phyloP scores from a whole-genome alignment of 1,284 basidiomycete species.

The Ustilago nuda region DNA sequence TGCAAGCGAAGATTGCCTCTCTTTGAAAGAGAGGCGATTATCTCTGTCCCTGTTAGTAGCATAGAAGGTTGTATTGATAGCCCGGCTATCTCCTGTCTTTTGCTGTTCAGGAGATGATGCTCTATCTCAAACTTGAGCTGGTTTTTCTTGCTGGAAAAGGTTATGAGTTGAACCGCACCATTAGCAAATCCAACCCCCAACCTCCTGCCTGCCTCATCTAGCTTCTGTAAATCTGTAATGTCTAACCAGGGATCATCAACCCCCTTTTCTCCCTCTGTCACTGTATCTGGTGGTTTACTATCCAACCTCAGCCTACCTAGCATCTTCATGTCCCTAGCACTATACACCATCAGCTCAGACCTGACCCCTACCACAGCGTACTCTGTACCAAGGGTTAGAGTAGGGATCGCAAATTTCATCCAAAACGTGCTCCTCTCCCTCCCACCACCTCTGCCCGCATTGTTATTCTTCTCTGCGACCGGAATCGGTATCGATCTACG shows the following conservation, averaged over 20 bases:
- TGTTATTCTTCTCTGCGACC: not conserved
- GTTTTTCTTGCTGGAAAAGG: not conserved
- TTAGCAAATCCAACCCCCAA: constrained; percentile 37
- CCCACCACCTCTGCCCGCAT: not conserved
- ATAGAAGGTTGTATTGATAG: constrained; percentile 7
- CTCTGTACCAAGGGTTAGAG: constrained; percentile 9
- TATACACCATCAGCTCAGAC: constrained; percentile 23
- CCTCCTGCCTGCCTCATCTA: constrained; percentile 6
- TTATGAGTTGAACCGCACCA: constrained; percentile 23
- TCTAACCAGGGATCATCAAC: constrained; percentile 42
- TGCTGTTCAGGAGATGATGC: not conserved
- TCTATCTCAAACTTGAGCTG: not conserved
- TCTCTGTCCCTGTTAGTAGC: not conserved
- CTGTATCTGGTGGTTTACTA: not conserved
- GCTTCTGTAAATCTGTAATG: constrained; percentile 20
- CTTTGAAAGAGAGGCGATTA: constrained; percentile 25
- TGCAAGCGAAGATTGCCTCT: constrained; percentile 12
- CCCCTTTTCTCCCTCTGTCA: not conserved
- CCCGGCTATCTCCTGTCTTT: constrained; percentile 18
- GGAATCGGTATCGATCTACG: constrained; percentile 7
- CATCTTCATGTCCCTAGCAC: not conserved
- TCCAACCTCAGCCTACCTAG: constrained; percentile 13
- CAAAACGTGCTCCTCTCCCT: constrained; percentile 7
- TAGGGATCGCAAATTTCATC: constrained; percentile 31
- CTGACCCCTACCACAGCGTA: constrained; percentile 28